A percentile compares a stretch with the other conserved stretches of the same genome.
phyloP scores from a whole-genome alignment of 371 early-diverging fungal genomes.

The Actinomortierella wolfii region DNA sequence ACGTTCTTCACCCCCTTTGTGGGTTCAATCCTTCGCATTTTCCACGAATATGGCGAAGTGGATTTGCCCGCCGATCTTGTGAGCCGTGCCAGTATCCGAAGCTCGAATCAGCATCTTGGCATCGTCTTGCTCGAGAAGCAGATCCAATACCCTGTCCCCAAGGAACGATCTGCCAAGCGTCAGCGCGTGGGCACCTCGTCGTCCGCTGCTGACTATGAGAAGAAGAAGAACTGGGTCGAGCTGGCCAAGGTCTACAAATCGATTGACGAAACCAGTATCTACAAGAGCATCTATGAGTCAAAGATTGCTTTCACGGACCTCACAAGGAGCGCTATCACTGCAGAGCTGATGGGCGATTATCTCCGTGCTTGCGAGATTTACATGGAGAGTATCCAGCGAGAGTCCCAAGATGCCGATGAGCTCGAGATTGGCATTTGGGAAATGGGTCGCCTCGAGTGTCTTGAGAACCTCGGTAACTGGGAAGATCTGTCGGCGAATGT shows the following conservation, averaged over 20 bases:
- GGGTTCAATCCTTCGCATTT: conserved; percentile 60
- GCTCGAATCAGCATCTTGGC: conserved; percentile 62
- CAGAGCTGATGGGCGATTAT: conserved; percentile 63
- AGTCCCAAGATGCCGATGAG: conserved; percentile 46
- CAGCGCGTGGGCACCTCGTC: conserved; percentile 16
- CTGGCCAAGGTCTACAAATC: conserved; percentile 65
- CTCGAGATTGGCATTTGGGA: conserved; percentile 59
- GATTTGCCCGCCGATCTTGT: conserved; percentile 46
- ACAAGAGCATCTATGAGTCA: conserved; percentile 59
- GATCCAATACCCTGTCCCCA: conserved; percentile 27
- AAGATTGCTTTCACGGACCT: conserved; percentile 52
- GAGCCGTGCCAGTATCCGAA: conserved; percentile 48
- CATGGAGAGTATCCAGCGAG: conserved; percentile 47
- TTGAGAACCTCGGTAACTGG: conserved; percentile 70
- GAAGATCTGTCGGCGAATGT: conserved; percentile 55
- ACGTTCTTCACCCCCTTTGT: conserved; percentile 55
- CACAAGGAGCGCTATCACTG: conserved; percentile 60
- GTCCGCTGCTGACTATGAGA: conserved; percentile 12
- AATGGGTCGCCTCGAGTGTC: conserved; percentile 62
- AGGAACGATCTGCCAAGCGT: conserved; percentile 34
- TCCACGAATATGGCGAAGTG: conserved; percentile 50
- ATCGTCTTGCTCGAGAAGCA: conserved; percentile 59
- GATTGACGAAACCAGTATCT: conserved; percentile 66
- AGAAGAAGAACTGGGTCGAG: conserved; percentile 56
- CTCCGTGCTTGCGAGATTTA: conserved; percentile 57